Base-by-base conservation (phyloP, 768 basidiomycete species). In the Lentinus tigrinus region DNA sequence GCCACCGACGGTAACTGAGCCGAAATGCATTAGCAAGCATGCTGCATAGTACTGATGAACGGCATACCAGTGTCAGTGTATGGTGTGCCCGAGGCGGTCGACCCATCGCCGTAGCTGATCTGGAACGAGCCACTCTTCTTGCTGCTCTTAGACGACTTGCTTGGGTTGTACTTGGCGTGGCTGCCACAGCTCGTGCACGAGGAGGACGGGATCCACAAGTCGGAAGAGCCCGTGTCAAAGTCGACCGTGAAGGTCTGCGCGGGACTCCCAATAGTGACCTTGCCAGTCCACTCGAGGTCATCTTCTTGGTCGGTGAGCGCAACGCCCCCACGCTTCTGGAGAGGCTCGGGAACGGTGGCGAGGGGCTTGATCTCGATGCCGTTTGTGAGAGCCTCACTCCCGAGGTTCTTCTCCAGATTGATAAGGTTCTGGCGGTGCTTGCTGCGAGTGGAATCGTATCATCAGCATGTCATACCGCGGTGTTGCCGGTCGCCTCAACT, bases 211-310 rank as follows among this genome's bases (percentile, higher is more conserved):
- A 61, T 24, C 55, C 56, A 59, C 58, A 9, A 78, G 75, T 28
- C 81, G 62, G 67, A 72, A 66, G 49, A 77, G 55, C 58, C 76
- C 66, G 54, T 78, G 63, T 79, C 78, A 47, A 80, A 77, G 58
- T 78, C 73, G 54, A 79, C 64, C 8, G 67, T 66, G 64, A 75
- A 71, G 17, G 58, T 67, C 63, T 74, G 67, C 0, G 63, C 63
- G 0, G 75, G 73, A 1, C 71, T 74, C 26, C 78, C 78, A 60
- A 79, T 73, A 9, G 64, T 61, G 60, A 79, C 66, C n/a, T 60
- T 54, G 11, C 75, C 76, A 21, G 73, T 70, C 70, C 76, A 78
- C 52, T 54, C 47, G 38, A 44, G n/a, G 34, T 60, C 58, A 44
- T 47, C 47, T 7, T 56, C 34, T 46, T 70, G 55, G 57, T 71